phyloP scores from a whole-genome alignment of 2,329 filamentous ascomycete genomes.

The Chrysoporthe cubensis region DNA sequence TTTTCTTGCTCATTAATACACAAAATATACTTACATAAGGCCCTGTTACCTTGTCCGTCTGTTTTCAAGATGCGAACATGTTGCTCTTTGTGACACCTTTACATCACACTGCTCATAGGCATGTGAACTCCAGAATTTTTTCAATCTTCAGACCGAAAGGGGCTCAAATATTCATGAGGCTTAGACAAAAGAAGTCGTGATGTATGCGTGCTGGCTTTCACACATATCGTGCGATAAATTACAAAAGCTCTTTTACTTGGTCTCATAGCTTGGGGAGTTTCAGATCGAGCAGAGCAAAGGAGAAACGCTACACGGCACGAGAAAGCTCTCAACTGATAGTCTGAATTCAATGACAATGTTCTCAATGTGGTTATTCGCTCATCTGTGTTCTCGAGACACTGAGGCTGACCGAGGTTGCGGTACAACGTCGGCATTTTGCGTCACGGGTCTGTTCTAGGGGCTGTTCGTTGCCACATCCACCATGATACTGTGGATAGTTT shows the following conservation, averaged over 20 bases:
- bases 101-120: neutral
- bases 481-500: too few relatives aligned
- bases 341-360: neutral
- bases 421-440: neutral
- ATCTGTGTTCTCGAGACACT: neutral
- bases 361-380: neutral
- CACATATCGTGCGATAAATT: neutral
- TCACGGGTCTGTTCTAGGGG: neutral
- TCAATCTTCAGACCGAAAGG: neutral
- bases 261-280: neutral
- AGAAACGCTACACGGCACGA: neutral
- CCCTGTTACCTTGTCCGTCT: neutral
- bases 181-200: constrained; percentile 9
- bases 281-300: neutral
- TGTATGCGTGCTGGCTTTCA: neutral
- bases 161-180: neutral
- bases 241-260: neutral
- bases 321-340: constrained; percentile 2
- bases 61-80: neutral
- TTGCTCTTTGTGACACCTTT: neutral
- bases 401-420: neutral
- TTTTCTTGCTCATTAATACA: neutral
- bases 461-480: too few relatives aligned
- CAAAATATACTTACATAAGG: neutral
- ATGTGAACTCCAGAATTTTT: too few relatives aligned